Percentiles rank a stretch among this genome's conserved stretches.
Conservation (phyloP, 2,329 filamentous ascomycete genomes). For the Botrytis pseudocinerea region DNA sequence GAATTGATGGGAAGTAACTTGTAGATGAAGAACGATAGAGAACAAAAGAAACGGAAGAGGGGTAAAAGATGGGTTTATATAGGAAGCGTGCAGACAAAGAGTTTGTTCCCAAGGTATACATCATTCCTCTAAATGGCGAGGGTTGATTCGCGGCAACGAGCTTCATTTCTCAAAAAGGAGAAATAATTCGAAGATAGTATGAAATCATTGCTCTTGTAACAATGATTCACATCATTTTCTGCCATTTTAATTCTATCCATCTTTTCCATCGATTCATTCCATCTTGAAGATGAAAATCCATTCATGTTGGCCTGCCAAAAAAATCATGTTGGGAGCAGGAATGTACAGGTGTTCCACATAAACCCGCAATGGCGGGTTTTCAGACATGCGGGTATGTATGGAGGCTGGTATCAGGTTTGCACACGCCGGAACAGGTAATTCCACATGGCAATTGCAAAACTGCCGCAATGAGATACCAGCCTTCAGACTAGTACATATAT, state of each 20-base stretch:
- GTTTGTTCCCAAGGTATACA: background rate
- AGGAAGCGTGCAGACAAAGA: background rate
- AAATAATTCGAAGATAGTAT: background rate
- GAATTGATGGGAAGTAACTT: background rate
- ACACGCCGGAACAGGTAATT: background rate
- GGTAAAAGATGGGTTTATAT: background rate
- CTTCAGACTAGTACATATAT: background rate
- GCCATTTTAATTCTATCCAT: background rate
- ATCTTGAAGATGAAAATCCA: background rate
- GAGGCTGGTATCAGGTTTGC: background rate
- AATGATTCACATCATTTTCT: background rate
- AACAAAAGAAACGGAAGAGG: conserved; percentile 10
- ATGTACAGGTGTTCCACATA: background rate
- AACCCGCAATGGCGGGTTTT: background rate
- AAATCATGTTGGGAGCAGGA: background rate
- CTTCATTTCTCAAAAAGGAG: background rate
- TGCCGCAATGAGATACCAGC: background rate
- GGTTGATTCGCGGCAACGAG: background rate
- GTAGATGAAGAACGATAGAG: background rate
- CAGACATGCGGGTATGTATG: background rate
- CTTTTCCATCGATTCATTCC: background rate
- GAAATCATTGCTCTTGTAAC: background rate
- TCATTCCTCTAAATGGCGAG: conserved; percentile 7
- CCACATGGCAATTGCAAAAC: background rate
- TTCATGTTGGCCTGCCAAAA: background rate